Conservation (phyloP, 2,329 filamentous ascomycete genomes). For the Amauroascus verrucosus region DNA sequence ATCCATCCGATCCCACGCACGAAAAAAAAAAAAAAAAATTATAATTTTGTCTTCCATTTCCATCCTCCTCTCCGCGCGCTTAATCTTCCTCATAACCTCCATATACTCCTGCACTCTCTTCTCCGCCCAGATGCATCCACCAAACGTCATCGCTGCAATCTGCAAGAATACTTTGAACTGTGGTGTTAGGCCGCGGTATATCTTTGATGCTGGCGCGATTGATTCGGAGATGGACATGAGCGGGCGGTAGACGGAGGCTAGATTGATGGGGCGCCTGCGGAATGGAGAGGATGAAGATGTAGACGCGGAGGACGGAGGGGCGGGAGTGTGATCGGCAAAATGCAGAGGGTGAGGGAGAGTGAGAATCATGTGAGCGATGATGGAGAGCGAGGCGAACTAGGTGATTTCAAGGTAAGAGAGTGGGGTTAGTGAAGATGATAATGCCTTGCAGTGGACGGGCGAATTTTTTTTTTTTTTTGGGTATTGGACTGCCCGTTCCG, state of each 20-base stretch:
- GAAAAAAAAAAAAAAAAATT: background rate
- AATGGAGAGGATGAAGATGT: conserved; percentile 16
- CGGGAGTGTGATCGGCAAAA: conserved; percentile 26
- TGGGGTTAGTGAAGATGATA: background rate
- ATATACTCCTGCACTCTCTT: conserved; percentile 38
- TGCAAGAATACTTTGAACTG: conserved; percentile 44
- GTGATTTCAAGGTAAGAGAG: background rate
- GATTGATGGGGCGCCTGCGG: conserved; percentile 24
- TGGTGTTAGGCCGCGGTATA: conserved; percentile 40
- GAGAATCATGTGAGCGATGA: conserved; percentile 38
- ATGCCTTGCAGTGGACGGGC: no score
- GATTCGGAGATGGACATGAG: conserved; percentile 42
- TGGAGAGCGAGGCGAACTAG: conserved; percentile 37
- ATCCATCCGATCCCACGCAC: background rate
- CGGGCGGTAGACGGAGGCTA: conserved; percentile 29
- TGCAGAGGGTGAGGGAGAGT: conserved; percentile 35
- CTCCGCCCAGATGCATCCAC: conserved; percentile 42
- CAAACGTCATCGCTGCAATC: conserved; percentile 39
- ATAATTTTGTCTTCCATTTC: background rate
- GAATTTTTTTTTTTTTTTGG: no score
- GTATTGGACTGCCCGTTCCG: no score
- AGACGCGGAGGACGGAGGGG: conserved; percentile 23
- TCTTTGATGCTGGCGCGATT: conserved; percentile 33
- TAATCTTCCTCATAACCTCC: conserved; percentile 32
- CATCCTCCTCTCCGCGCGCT: conserved; percentile 31